Evolutionary conservation across 805 yeast genomes (phyloP).

Genomic region (Kregervanrija delftensis): DNA sequence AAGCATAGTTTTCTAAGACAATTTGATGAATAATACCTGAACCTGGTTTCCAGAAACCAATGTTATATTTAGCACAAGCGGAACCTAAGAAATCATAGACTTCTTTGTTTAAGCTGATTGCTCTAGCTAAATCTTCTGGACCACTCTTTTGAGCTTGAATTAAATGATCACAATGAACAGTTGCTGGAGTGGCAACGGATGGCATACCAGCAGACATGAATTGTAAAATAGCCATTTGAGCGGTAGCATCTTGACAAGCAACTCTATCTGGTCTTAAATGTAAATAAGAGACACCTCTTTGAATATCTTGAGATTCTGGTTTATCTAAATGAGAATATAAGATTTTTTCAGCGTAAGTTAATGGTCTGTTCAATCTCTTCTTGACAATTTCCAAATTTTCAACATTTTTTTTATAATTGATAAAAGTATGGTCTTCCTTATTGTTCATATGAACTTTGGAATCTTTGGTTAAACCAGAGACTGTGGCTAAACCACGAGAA

Average conservation of each 20-base stretch:
- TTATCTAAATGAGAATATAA: slow-evolving; percentile 86
- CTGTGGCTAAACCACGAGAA: slow-evolving; percentile 47
- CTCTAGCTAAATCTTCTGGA: slow-evolving; percentile 68
- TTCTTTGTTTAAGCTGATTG: slow-evolving; percentile 83
- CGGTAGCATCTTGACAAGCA: slow-evolving; percentile 99
- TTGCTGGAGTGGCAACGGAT: slow-evolving; percentile 84
- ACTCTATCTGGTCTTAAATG: slow-evolving; percentile 96
- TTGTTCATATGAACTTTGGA: slow-evolving; percentile 45
- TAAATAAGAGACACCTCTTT: slow-evolving; percentile 84
- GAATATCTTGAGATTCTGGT: slow-evolving; percentile 68
- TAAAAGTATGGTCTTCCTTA: slow-evolving; percentile 76
- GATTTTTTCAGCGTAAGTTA: slow-evolving; percentile 92
- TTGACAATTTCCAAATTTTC: slow-evolving; percentile 84
- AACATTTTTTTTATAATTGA: slow-evolving; percentile 84
- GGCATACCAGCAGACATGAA: slow-evolving; percentile 96
- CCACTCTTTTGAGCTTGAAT: slow-evolving; percentile 97
- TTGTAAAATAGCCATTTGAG: slow-evolving; percentile 97
- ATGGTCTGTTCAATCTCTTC: slow-evolving; percentile 62
- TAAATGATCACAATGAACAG: slow-evolving; percentile 97
- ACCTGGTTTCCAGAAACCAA: slow-evolving; percentile 99
- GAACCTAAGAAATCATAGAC: slow-evolving; percentile 91
- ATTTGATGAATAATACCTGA: slow-evolving; percentile 98
- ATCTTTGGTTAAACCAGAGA: slow-evolving; percentile 42
- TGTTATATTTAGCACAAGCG: slow-evolving; percentile 92
- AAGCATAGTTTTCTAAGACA: slow-evolving; percentile 92